Conservation (phyloP, 1,139 yeast genomes). For the Arxiozyma bovina region DNA sequence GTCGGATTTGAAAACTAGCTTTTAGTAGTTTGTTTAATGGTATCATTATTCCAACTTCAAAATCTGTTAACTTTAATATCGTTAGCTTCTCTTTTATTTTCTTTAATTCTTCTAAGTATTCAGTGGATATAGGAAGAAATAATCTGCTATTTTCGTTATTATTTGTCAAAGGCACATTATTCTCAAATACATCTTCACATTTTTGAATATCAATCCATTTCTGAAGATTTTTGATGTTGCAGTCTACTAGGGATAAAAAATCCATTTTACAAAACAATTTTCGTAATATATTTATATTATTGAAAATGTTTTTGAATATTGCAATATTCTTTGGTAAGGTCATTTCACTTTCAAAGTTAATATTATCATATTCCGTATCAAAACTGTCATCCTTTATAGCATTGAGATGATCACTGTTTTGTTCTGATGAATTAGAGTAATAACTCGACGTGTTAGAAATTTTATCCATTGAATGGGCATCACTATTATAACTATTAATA, state of each 20-base stretch:
- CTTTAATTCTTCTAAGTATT: slow-evolving; percentile 14
- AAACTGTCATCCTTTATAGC: too few relatives aligned
- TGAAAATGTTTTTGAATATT: slow-evolving; percentile 16
- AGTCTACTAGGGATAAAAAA: slow-evolving; percentile 10
- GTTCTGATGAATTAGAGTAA: background rate
- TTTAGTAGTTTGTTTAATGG: slow-evolving; percentile 24
- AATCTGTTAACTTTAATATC: slow-evolving; percentile 19
- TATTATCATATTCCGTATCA: background rate
- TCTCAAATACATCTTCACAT: background rate
- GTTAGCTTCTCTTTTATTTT: slow-evolving; percentile 24
- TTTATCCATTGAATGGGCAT: background rate
- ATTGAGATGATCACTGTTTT: too few relatives aligned
- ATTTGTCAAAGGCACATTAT: background rate
- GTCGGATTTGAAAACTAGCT: slow-evolving; percentile 19
- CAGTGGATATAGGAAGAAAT: slow-evolving; percentile 1
- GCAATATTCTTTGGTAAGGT: slow-evolving; percentile 18
- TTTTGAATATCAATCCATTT: slow-evolving; percentile 1
- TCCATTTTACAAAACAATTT: slow-evolving; percentile 8
- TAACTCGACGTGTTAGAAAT: background rate
- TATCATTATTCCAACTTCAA: slow-evolving; percentile 23
- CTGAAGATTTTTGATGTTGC: slow-evolving; percentile 12
- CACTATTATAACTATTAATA: background rate
- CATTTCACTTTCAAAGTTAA: background rate
- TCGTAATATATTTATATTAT: slow-evolving; percentile 11
- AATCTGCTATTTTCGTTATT: background rate